Base-by-base conservation (phyloP, 2,329 filamentous ascomycete genomes). In the Cytospora mali region DNA sequence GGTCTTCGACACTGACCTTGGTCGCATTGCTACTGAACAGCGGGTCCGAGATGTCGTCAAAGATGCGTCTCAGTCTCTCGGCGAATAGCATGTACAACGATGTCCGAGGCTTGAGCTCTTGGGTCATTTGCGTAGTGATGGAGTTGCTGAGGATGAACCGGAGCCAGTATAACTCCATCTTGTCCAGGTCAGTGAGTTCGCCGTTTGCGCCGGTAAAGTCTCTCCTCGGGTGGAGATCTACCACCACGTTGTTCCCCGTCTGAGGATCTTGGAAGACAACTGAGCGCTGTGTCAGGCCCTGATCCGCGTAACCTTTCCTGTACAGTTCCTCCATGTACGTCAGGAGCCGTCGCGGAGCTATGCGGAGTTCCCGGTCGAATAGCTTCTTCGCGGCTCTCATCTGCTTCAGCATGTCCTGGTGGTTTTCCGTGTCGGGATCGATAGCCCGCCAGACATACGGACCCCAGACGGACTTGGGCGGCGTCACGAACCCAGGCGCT, bases 161-260 rank as follows among this genome's bases (percentile, higher is more conserved):
- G 42, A 77, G 66, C 73, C 74, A 76, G 23, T 67, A 58, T n/a
- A 74, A 60, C 35, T 77, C 75, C 9, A 68, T 63, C 31, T 67
- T 65, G 50, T 67, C 66, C 16, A 75, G 33, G 1, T 50, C 48
- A 23, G 1, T 13, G 21, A 33, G 27, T 11, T 5, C 11, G 13
- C 31, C 16, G 7, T 50, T 27, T 16, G 55, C 16, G 25, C 6
- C 13, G 9, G 25, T 29, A 6, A 35, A 21, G 23, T 60, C 62
- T 57, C 62, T 65, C 59, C 49, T 16, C 33, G 39, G 10, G 25
- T 29, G 31, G 4, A 56, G 27, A 28, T 48, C 18, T 16, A 56
- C 14, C 0, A 31, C 18, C 21, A 21, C 23, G 11, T 29, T 10
- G 5, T 14, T 13, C 16, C 21, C 21, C 21, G 27, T 25, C 10